These are phyloP conservation scores for Pleodorina starrii DNA, from an alignment of 139 green algal species.

Conservation along the genomic window DNA sequence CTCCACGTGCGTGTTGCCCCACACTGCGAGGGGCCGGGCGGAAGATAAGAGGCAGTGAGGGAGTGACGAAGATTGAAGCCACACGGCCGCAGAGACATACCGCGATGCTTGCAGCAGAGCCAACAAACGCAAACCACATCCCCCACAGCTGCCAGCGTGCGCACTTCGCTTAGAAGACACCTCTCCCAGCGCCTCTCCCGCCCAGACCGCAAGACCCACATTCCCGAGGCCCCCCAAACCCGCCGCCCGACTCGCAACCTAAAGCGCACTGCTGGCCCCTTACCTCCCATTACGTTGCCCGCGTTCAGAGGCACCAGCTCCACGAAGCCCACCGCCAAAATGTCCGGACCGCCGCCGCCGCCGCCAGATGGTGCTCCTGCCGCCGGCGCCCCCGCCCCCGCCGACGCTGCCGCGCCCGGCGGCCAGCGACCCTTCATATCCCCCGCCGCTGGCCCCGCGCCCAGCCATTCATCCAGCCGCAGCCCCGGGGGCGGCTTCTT, in stretches of 20 bases:
- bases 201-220: background rate
- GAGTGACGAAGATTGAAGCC: too few relatives aligned
- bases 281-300: constrained; percentile 80
- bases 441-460: background rate
- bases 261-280: too few relatives aligned
- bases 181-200: too few relatives aligned
- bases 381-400: background rate
- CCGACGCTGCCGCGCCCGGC: background rate
- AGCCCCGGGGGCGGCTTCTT: constrained; percentile 67
- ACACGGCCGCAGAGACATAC: too few relatives aligned
- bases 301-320: constrained; percentile 88
- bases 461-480: constrained; percentile 72
- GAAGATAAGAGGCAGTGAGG: too few relatives aligned
- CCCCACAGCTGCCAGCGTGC: too few relatives aligned
- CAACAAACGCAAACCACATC: too few relatives aligned
- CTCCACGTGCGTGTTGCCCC: constrained; percentile 44
- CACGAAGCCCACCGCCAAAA: constrained; percentile 86
- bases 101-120: too few relatives aligned
- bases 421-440: background rate
- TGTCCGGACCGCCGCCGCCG: constrained; percentile 56
- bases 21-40: constrained; percentile 44
- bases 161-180: background rate
- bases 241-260: too few relatives aligned
- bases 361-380: too few relatives aligned
- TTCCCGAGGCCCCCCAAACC: background rate